Evolutionary conservation across 805 yeast genomes (phyloP), one percentile per base, ranked within the genome.

Genomic region (Priceomyces haplophilus): DNA sequence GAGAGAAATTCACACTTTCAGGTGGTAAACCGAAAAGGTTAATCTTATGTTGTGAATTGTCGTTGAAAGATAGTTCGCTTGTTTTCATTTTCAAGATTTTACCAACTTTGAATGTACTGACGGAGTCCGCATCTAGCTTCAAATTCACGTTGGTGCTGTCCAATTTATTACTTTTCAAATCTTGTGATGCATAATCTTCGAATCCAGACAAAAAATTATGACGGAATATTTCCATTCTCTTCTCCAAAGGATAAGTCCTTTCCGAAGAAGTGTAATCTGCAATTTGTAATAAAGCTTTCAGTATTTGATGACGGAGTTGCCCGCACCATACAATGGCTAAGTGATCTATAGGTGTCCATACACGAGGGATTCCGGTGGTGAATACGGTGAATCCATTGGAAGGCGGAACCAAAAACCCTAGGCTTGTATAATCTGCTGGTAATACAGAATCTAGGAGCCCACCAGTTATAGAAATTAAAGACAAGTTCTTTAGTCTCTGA

Each of bases 311-410:
- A 40, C 97, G 74, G 30, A 90, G 65, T 60, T 91, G 97, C 47
- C 82, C 86, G 63, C 99, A 91, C 99, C 99, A 91, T 1, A 91
- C 96, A 37, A 93, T 82, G 0, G 98, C 97, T 49, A 88, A 73
- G 65, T 91, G 99, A 61, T 91, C 98, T 32, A 89, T 82, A 1
- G 97, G 85, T 0, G 96, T 82, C 96, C 97, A 91, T 1, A 91
- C 97, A 2, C 74, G 75, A 0, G 96, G 96, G 8, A 91, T 84
- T 1, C 96, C 90, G 0, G 93, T 82, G 0, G 97, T 79, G 52
- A 80, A 87, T 0, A 84, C 86, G 0, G 95, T 81, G 46, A 91
- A 82, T 0, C 97, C 97, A 53, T 91, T 79, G 0, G 78, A 49
- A 1, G 75, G 71, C 0, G 97, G 96, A 0, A 89, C 72, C 1